Evolutionary conservation across 495 filamentous ascomycete species (phyloP).

Genomic region (Neurospora sublineolata): DNA sequence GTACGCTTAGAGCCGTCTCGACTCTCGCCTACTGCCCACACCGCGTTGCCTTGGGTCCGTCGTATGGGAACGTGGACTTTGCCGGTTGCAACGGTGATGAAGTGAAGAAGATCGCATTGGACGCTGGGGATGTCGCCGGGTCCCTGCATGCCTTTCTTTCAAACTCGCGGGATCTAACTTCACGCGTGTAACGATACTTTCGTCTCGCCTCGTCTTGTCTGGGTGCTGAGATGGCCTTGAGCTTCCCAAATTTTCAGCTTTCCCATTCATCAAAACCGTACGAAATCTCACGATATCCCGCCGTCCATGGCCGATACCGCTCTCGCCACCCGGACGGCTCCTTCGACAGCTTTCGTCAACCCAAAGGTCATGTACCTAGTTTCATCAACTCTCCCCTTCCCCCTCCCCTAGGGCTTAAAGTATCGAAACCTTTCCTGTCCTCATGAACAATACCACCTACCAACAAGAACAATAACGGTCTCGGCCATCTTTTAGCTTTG

Average conservation of each 20-base stretch:
- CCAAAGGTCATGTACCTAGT: no score
- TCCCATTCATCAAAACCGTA: not conserved
- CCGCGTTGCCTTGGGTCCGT: not conserved
- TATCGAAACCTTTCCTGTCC: not conserved
- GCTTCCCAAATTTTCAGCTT: not conserved
- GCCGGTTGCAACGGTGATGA: not conserved
- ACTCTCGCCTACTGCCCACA: not conserved
- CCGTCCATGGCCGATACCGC: not conserved
- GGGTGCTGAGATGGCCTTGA: not conserved
- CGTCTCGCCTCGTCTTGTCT: not conserved
- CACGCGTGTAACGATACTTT: not conserved
- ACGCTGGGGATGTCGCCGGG: not conserved
- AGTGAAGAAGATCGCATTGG: not conserved
- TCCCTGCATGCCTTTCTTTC: not conserved
- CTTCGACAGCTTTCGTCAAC: not conserved
- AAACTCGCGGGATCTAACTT: not conserved
- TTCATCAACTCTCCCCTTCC: no score
- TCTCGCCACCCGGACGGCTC: not conserved
- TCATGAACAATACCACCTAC: not conserved
- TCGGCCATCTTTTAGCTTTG: not conserved
- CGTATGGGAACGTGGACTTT: not conserved
- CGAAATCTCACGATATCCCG: not conserved
- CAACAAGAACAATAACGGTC: not conserved
- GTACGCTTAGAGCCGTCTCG: not conserved
- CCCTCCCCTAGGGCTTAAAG: no score